phyloP scores from a whole-genome alignment of 805 yeast species.

The Zygosaccharomyces lentus region DNA sequence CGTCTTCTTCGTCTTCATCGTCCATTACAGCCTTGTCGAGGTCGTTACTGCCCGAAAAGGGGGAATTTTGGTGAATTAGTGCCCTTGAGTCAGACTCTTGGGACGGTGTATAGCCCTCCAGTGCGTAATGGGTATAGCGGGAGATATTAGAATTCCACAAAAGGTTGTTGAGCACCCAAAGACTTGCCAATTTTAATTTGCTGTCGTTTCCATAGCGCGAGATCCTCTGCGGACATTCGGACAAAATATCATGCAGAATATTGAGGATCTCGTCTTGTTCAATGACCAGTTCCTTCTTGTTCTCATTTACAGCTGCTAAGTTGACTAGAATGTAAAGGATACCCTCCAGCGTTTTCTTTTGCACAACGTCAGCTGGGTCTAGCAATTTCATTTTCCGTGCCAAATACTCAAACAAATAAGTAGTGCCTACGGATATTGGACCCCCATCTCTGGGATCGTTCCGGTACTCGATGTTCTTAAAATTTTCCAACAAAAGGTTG shows the following conservation, averaged over 20 bases:
- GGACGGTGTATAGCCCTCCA: slow-evolving; percentile 18
- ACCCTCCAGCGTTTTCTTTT: slow-evolving; percentile 30
- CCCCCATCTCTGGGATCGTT: slow-evolving; percentile 12
- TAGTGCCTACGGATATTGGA: slow-evolving; percentile 17
- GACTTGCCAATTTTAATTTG: slow-evolving; percentile 28
- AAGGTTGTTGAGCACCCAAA: slow-evolving; percentile 33
- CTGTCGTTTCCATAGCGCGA: slow-evolving; percentile 25
- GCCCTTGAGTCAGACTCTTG: slow-evolving; percentile 8
- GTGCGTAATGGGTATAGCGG: slow-evolving; percentile 23
- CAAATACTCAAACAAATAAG: slow-evolving; percentile 32
- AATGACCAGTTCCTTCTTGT: slow-evolving; percentile 31
- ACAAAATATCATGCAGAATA: slow-evolving; percentile 25
- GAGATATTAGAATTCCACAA: slow-evolving; percentile 33
- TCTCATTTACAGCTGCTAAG: slow-evolving; percentile 34
- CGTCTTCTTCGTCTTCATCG: slow-evolving; percentile 12
- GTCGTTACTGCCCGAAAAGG: slow-evolving; percentile 5
- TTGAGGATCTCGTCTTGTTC: slow-evolving; percentile 30
- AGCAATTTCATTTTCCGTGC: slow-evolving; percentile 29
- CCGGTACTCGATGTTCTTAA: slow-evolving; percentile 19
- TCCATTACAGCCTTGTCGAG: slow-evolving; percentile 2
- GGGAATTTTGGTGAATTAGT: not conserved
- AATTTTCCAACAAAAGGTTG: slow-evolving; percentile 29
- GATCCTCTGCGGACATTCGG: slow-evolving; percentile 18
- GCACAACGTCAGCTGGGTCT: slow-evolving; percentile 21
- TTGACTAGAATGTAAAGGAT: slow-evolving; percentile 34